phyloP scores from a whole-genome alignment of 1,284 basidiomycete species.

The Mycosarcoma mackinlayi region DNA sequence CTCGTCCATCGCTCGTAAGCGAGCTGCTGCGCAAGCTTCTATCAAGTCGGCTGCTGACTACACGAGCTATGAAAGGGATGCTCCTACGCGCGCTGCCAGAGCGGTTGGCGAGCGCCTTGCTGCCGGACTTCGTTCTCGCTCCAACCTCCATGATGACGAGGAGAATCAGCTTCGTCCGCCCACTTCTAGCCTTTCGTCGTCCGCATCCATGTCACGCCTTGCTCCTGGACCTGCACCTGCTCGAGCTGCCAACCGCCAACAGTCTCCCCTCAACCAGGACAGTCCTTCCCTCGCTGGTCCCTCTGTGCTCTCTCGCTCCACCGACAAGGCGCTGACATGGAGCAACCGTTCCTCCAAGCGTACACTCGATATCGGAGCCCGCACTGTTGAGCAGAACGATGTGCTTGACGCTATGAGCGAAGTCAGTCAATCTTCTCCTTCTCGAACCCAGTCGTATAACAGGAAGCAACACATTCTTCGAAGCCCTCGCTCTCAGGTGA shows the following conservation, averaged over 20 bases:
- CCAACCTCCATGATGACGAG: constrained; percentile 36
- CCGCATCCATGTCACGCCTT: constrained; percentile 29
- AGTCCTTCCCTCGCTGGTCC: constrained; percentile 25
- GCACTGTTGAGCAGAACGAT: constrained; percentile 8
- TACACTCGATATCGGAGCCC: constrained; percentile 17
- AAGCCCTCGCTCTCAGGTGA: constrained; percentile 39
- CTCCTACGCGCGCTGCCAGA: constrained; percentile 44
- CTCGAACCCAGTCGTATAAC: constrained; percentile 11
- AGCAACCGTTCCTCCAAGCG: constrained; percentile 36
- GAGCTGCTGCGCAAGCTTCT: constrained; percentile 35
- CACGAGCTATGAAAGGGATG: constrained; percentile 24
- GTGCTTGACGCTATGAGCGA: constrained; percentile 21
- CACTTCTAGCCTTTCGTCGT: constrained; percentile 17
- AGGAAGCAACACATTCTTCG: constrained; percentile 20
- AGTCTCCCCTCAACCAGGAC: constrained; percentile 11
- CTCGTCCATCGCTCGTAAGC: constrained; percentile 39
- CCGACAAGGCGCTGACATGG: constrained; percentile 23
- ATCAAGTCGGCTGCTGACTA: constrained; percentile 9
- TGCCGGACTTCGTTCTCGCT: constrained; percentile 38
- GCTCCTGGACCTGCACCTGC: constrained; percentile 24
- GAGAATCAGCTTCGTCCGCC: constrained; percentile 38
- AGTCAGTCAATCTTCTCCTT: constrained; percentile 23
- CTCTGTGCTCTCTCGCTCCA: constrained; percentile 16
- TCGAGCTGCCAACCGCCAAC: constrained; percentile 7
- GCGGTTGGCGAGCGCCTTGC: constrained; percentile 49